Conservation (phyloP, 352 stramenopile species). For the Sclerospora graminicola region DNA sequence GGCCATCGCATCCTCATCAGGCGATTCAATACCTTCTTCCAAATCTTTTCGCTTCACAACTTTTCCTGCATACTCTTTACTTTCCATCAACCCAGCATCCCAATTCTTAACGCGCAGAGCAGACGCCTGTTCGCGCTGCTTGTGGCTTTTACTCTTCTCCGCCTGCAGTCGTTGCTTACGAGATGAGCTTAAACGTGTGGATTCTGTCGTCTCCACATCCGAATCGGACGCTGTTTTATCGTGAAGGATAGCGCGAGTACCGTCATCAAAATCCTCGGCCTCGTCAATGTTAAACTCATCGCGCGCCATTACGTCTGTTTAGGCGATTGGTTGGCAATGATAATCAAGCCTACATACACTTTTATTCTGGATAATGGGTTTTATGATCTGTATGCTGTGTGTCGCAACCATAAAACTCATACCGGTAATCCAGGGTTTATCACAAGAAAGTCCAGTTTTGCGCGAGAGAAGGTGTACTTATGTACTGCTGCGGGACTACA, state of each 20-base stretch:
- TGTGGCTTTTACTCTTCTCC: conserved; percentile 7
- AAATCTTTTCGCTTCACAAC: conserved; percentile 69
- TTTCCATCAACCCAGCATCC: conserved; percentile 40
- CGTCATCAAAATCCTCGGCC: conserved; percentile 76
- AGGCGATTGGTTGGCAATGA: not conserved
- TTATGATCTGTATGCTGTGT: no score
- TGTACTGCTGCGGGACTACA: no score
- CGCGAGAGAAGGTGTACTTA: no score
- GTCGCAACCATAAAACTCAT: no score
- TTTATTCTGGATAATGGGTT: no score
- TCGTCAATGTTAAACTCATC: conserved; percentile 71
- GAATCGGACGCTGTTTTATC: conserved; percentile 2
- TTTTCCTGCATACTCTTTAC: conserved; percentile 57
- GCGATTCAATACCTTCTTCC: conserved; percentile 30
- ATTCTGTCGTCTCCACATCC: conserved; percentile 9
- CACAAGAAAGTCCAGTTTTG: no score
- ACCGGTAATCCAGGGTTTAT: no score
- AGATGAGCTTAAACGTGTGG: conserved; percentile 31
- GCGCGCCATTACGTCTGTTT: conserved; percentile 24
- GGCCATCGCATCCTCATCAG: conserved; percentile 62
- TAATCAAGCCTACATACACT: no score
- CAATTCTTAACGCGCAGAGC: conserved; percentile 72
- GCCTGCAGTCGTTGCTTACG: conserved; percentile 50
- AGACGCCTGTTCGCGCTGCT: conserved; percentile 39
- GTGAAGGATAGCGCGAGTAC: conserved; percentile 49